These are phyloP conservation scores for Hymenoscyphus fraxineus DNA, from an alignment of 2,329 filamentous ascomycete genomes.

Conservation along the genomic window DNA sequence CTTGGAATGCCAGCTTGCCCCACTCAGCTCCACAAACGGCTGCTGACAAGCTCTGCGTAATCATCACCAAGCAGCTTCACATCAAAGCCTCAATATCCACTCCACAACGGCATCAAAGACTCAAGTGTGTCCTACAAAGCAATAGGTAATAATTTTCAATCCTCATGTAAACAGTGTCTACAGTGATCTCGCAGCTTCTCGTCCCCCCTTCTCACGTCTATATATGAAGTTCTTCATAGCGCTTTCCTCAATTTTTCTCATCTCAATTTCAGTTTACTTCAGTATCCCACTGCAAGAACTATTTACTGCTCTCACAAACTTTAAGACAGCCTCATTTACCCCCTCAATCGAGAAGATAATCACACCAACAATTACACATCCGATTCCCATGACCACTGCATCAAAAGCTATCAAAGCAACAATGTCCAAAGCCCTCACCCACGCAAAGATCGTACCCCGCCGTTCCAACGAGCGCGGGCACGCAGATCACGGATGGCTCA, in stretches of 20 bases:
- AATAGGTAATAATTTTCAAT: conserved; percentile 24
- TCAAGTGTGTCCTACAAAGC: conserved; percentile 12
- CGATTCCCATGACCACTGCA: conserved; percentile 24
- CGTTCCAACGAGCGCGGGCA: conserved; percentile 70
- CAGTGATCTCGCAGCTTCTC: conserved; percentile 28
- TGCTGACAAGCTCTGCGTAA: conserved; percentile 4
- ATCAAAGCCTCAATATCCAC: not conserved
- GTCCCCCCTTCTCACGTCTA: conserved; percentile 20
- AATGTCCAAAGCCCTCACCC: conserved; percentile 61
- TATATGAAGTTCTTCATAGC: conserved; percentile 36
- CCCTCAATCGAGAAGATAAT: conserved; percentile 8
- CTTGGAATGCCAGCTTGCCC: no score
- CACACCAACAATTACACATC: conserved; percentile 11
- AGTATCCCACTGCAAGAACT: conserved; percentile 27
- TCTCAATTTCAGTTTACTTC: conserved; percentile 33
- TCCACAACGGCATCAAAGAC: conserved; percentile 1
- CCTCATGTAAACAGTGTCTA: conserved; percentile 20
- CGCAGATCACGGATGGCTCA: conserved; percentile 80
- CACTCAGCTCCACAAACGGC: not conserved
- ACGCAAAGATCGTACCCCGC: conserved; percentile 72
- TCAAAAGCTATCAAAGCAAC: conserved; percentile 37
- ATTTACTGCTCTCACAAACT: conserved; percentile 18
- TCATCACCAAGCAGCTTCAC: conserved; percentile 6
- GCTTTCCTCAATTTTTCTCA: conserved; percentile 32
- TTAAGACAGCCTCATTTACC: conserved; percentile 8